Evolutionary conservation across 2,329 filamentous ascomycete genomes (phyloP).

Genomic region (Ophiostoma triangulosporum): DNA sequence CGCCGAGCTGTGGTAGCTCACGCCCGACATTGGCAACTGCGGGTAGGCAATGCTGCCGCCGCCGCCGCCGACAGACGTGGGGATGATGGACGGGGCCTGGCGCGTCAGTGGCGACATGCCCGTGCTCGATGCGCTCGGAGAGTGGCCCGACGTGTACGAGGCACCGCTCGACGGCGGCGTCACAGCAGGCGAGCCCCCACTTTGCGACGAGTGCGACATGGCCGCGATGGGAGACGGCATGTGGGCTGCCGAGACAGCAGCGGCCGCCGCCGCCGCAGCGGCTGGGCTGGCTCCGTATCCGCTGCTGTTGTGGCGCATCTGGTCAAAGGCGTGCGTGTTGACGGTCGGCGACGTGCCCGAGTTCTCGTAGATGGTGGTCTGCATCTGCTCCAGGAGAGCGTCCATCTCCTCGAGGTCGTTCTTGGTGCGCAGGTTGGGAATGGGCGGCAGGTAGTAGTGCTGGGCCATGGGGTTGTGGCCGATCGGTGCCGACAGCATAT

Average conservation of each 20-base stretch:
- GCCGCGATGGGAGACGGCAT: slow-evolving; percentile 48
- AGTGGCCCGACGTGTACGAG: slow-evolving; percentile 67
- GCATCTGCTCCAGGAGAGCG: slow-evolving; percentile 89
- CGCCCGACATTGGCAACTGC: slow-evolving; percentile 50
- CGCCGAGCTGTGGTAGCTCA: slow-evolving; percentile 48
- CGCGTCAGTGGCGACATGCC: slow-evolving; percentile 55
- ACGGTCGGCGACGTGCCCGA: slow-evolving; percentile 71
- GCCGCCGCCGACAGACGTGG: slow-evolving; percentile 38
- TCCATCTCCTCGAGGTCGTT: slow-evolving; percentile 89
- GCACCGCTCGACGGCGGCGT: slow-evolving; percentile 64
- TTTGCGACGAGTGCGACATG: slow-evolving; percentile 37
- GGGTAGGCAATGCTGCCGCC: slow-evolving; percentile 56
- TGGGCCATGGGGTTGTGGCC: slow-evolving; percentile 49
- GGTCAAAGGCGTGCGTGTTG: slow-evolving; percentile 50
- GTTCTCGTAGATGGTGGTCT: slow-evolving; percentile 90
- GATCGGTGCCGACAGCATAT: slow-evolving; percentile 32
- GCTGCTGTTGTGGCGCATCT: slow-evolving; percentile 34
- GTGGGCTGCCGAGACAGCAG: slow-evolving; percentile 34
- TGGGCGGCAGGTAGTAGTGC: slow-evolving; percentile 78
- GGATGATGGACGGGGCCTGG: slow-evolving; percentile 24
- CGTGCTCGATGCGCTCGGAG: slow-evolving; percentile 56
- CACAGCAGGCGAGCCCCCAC: slow-evolving; percentile 52
- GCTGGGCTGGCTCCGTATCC: slow-evolving; percentile 16
- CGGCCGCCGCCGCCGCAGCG: slow-evolving; percentile 10
- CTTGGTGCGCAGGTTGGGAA: slow-evolving; percentile 82